Conservation (phyloP, 2,329 filamentous ascomycete species). For the Seiridium cupressi region DNA sequence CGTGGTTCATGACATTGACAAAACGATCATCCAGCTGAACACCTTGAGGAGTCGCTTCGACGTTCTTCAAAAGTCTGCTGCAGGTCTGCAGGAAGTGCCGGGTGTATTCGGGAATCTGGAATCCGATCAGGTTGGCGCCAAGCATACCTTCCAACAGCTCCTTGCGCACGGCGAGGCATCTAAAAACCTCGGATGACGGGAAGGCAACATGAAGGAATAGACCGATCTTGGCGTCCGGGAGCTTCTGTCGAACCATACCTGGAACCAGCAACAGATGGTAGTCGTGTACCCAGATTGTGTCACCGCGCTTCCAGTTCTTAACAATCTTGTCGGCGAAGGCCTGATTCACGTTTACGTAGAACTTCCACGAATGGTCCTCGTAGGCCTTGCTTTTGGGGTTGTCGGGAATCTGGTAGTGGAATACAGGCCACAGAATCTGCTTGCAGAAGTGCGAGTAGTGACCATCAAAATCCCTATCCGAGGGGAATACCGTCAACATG, state of each 20-base stretch:
- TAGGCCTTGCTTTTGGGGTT: slow-evolving; percentile 98
- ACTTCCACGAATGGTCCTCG: slow-evolving; percentile 94
- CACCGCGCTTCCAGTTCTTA: slow-evolving; percentile 88
- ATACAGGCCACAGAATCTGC: slow-evolving; percentile 95
- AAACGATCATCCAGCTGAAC: slow-evolving; percentile 91
- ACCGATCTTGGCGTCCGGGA: slow-evolving; percentile 91
- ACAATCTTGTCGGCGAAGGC: slow-evolving; percentile 89
- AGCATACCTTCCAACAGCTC: slow-evolving; percentile 90
- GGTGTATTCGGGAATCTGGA: slow-evolving; percentile 91
- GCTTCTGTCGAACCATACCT: slow-evolving; percentile 82
- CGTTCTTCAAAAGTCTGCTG: slow-evolving; percentile 81
- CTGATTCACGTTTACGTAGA: slow-evolving; percentile 89
- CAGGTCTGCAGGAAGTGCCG: slow-evolving; percentile 95
- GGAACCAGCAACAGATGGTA: slow-evolving; percentile 92
- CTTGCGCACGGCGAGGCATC: slow-evolving; percentile 83
- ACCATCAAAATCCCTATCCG: slow-evolving; percentile 89
- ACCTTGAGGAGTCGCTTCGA: slow-evolving; percentile 85
- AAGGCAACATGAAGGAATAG: slow-evolving; percentile 96
- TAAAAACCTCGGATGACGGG: slow-evolving; percentile 93
- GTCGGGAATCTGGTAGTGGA: slow-evolving; percentile 97
- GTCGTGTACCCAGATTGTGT: slow-evolving; percentile 93
- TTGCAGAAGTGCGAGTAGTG: slow-evolving; percentile 98
- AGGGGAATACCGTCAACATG: slow-evolving; percentile 80
- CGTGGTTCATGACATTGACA: slow-evolving; percentile 79
- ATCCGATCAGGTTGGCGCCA: slow-evolving; percentile 87